These are phyloP conservation scores for Neonectria neomacrospora DNA, from an alignment of 2,329 filamentous ascomycete species.

Conservation along the genomic window DNA sequence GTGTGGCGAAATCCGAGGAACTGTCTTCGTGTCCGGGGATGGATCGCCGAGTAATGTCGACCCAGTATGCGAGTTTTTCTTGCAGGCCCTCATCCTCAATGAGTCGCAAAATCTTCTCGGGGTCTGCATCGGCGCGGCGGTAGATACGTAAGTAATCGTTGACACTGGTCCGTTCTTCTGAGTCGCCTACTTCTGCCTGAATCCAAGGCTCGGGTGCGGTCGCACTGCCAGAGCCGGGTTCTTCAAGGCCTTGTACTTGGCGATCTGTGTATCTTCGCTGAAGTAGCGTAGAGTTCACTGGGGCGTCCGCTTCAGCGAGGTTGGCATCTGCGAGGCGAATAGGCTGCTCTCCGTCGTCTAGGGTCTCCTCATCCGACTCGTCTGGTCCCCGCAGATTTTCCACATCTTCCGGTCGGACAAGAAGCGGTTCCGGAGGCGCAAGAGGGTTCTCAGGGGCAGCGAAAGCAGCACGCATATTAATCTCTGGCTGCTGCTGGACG, in stretches of 20 bases:
- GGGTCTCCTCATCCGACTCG: conserved; percentile 48
- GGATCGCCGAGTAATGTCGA: conserved; percentile 60
- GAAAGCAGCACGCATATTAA: conserved; percentile 80
- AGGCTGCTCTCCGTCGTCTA: conserved; percentile 43
- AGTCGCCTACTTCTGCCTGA: conserved; percentile 8
- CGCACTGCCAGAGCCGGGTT: conserved; percentile 16
- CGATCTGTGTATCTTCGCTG: conserved; percentile 31
- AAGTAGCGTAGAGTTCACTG: conserved; percentile 26
- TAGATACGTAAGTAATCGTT: conserved; percentile 63
- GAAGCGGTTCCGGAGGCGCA: conserved; percentile 39
- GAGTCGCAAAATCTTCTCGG: conserved; percentile 67
- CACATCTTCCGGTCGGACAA: conserved; percentile 39
- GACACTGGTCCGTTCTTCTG: conserved; percentile 41
- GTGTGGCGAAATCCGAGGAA: conserved; percentile 5
- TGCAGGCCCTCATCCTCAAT: conserved; percentile 70
- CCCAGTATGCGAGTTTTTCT: conserved; percentile 69
- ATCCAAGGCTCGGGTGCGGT: conserved; percentile 18
- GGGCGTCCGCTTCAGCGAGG: conserved; percentile 23
- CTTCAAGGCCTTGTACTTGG: conserved; percentile 24
- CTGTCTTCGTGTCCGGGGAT: conserved; percentile 29
- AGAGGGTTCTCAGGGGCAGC: conserved; percentile 56
- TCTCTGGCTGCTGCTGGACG: conserved; percentile 94
- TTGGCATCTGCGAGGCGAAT: conserved; percentile 26
- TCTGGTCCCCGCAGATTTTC: conserved; percentile 38
- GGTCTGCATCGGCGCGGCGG: conserved; percentile 68